phyloP scores from a whole-genome alignment of 805 yeast genomes.

The Ogataea nonfermentans region DNA sequence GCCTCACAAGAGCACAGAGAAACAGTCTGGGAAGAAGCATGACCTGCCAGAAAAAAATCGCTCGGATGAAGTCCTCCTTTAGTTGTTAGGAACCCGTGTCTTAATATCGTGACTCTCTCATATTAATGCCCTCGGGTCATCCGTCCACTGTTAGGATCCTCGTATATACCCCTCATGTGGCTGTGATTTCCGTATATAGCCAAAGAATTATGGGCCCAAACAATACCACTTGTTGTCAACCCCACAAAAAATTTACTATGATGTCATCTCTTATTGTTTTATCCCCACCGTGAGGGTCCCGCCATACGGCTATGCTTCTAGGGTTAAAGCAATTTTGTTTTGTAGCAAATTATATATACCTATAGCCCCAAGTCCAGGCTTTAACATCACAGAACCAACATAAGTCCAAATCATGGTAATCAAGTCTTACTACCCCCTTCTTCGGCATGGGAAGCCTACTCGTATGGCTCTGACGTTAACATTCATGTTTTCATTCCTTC shows the following conservation, averaged over 20 bases:
- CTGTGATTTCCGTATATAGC: too few relatives aligned
- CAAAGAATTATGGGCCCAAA: too few relatives aligned
- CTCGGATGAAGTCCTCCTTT: too few relatives aligned
- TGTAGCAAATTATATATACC: not conserved
- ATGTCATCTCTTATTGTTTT: not conserved
- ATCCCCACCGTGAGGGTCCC: not conserved
- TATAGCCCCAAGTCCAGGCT: not conserved
- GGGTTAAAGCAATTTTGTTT: not conserved
- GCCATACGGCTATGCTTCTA: not conserved
- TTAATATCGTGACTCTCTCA: too few relatives aligned
- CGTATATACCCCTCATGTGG: too few relatives aligned
- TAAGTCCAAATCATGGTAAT: not conserved
- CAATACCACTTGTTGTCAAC: not conserved
- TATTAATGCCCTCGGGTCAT: too few relatives aligned
- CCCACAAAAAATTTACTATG: not conserved
- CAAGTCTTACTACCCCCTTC: slow-evolving; percentile 11
- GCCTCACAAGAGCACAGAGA: too few relatives aligned
- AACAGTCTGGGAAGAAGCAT: too few relatives aligned
- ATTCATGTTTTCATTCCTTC: slow-evolving; percentile 15
- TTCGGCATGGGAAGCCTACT: slow-evolving; percentile 10
- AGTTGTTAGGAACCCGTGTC: too few relatives aligned
- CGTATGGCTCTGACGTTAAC: slow-evolving; percentile 10
- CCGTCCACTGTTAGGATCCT: too few relatives aligned
- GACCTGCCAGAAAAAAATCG: too few relatives aligned
- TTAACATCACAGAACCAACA: not conserved